phyloP scores from a whole-genome alignment of 768 basidiomycete genomes.

The Scleroderma citrinum region DNA sequence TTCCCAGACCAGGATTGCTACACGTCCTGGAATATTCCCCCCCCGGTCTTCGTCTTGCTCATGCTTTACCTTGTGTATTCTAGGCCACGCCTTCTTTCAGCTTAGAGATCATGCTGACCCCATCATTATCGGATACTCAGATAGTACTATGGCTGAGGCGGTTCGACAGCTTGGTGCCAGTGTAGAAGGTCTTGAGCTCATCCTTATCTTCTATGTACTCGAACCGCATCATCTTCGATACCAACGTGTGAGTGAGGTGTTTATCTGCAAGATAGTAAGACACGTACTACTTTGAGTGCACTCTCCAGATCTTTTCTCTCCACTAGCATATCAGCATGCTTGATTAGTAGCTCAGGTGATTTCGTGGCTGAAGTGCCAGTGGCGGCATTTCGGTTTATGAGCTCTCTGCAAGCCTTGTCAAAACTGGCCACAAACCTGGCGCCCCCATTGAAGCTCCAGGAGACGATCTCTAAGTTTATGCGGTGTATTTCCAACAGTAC shows the following conservation, averaged over 20 bases:
- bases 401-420: constrained; percentile 93
- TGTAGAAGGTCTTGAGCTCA: constrained; percentile 97
- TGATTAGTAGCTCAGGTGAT: constrained; percentile 89
- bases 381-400: constrained; percentile 89
- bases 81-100: constrained; percentile 92
- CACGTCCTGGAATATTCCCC: no score
- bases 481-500: constrained; percentile 85
- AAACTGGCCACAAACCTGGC: constrained; percentile 90
- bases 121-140: constrained; percentile 93
- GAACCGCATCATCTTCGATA: constrained; percentile 86
- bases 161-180: constrained; percentile 86
- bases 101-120: constrained; percentile 97
- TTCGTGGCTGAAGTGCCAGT: constrained; percentile 80
- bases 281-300: constrained; percentile 79
- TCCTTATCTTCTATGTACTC: constrained; percentile 99
- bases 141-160: constrained; percentile 87
- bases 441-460: constrained; percentile 85
- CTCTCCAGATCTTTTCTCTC: constrained; percentile 90
- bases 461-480: constrained; percentile 87
- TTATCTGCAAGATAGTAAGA: not conserved
- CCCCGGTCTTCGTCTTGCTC: no score
- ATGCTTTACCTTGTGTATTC: no score
- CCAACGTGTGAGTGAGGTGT: constrained; percentile 5
- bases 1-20: no score
- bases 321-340: constrained; percentile 82